A percentile compares a stretch with the other conserved stretches of the same genome.
Conservation (phyloP, 2,329 filamentous ascomycete species). For the Blumeria graminis region DNA sequence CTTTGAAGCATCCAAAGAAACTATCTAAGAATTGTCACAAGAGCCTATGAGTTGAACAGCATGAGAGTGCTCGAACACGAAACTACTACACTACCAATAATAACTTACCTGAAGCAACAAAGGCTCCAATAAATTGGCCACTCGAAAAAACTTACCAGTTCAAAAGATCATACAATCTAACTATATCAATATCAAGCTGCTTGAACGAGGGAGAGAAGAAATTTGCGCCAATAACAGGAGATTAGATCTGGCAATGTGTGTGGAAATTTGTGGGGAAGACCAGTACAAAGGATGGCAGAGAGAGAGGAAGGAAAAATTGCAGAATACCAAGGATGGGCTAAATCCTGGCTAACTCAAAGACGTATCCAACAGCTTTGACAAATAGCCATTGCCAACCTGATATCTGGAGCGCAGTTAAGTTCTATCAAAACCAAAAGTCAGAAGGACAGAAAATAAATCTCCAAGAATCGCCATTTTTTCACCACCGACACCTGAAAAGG, state of each 20-base stretch:
- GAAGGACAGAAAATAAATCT: neutral
- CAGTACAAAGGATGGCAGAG: neutral
- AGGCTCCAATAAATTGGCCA: neutral
- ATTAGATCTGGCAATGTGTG: neutral
- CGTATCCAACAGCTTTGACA: neutral
- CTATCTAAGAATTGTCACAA: neutral
- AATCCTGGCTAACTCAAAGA: neutral
- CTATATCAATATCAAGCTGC: neutral
- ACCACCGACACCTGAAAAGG: neutral
- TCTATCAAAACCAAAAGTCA: neutral
- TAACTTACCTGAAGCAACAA: neutral
- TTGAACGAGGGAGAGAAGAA: neutral
- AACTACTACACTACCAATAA: neutral
- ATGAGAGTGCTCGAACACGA: neutral
- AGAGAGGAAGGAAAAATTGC: neutral
- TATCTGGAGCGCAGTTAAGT: neutral
- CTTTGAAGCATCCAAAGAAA: neutral
- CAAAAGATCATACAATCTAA: neutral
- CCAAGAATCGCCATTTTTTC: neutral
- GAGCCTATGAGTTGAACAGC: neutral
- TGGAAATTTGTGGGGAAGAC: neutral
- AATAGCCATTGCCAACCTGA: neutral
- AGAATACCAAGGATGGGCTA: neutral
- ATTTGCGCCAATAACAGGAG: neutral
- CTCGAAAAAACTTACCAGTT: neutral